Evolutionary conservation across 148 eudicot genomes (phyloP).

Genomic region (Agrostemma githago): DNA sequence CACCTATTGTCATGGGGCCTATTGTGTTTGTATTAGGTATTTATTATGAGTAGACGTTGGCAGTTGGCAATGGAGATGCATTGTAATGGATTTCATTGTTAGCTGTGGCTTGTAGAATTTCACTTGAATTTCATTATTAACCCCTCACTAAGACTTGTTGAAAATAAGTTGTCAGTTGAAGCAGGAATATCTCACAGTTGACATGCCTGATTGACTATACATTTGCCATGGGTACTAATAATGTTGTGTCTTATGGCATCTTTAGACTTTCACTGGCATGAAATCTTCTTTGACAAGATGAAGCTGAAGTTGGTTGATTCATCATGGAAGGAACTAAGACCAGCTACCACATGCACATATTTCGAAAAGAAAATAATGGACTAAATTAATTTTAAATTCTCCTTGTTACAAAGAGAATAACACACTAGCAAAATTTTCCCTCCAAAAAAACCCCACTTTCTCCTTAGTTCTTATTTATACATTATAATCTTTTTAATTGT

Average conservation of each 20-base stretch:
- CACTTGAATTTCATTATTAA: not conserved
- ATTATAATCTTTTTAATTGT: not conserved
- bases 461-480: not conserved
- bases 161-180: not conserved
- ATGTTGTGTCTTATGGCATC: not conserved
- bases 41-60: not conserved
- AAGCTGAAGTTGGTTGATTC: not conserved
- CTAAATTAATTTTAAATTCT: too few relatives aligned
- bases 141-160: not conserved
- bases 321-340: not conserved
- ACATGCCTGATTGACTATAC: not conserved
- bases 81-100: not conserved
- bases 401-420: too few relatives aligned
- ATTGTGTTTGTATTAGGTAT: not conserved
- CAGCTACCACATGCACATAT: not conserved
- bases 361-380: not conserved
- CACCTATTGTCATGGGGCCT: too few relatives aligned
- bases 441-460: not conserved
- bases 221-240: not conserved
- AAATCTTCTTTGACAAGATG: not conserved
- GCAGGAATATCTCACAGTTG: not conserved
- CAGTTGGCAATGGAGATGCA: not conserved
- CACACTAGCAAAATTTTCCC: too few relatives aligned
- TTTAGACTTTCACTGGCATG: not conserved
- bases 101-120: not conserved